Percentiles rank a stretch among this genome's conserved stretches.
phyloP scores from a whole-genome alignment of 2,329 filamentous ascomycete genomes.

The Elsinoe arachidis region DNA sequence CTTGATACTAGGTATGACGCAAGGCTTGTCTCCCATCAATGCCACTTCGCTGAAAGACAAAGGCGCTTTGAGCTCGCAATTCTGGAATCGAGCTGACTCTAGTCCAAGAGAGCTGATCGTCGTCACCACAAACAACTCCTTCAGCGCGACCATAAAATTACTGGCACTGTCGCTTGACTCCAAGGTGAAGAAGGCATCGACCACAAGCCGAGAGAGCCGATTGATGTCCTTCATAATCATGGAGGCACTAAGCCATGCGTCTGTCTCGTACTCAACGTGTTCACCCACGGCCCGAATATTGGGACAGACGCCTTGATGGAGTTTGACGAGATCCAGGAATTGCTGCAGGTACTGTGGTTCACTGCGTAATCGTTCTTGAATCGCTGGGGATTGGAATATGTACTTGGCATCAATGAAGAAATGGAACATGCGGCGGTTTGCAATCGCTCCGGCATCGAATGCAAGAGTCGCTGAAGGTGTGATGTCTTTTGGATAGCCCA shows the following conservation, averaged over 20 bases:
- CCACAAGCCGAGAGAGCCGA: slow-evolving; percentile 76
- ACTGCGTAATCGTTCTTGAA: slow-evolving; percentile 72
- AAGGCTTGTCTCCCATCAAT: slow-evolving; percentile 14
- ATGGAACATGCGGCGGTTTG: slow-evolving; percentile 91
- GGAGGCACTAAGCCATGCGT: slow-evolving; percentile 95
- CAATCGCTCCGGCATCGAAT: slow-evolving; percentile 89
- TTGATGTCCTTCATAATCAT: slow-evolving; percentile 94
- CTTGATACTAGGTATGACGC: slow-evolving; percentile 68
- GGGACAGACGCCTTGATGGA: slow-evolving; percentile 94
- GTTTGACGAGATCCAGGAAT: slow-evolving; percentile 88
- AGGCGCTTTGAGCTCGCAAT: slow-evolving; percentile 80
- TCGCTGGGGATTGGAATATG: slow-evolving; percentile 77
- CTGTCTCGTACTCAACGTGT: slow-evolving; percentile 96
- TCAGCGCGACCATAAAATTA: slow-evolving; percentile 46
- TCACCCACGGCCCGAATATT: slow-evolving; percentile 87
- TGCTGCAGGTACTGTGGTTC: slow-evolving; percentile 86
- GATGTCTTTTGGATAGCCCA: slow-evolving; percentile 85
- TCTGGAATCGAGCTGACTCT: slow-evolving; percentile 77
- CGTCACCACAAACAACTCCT: slow-evolving; percentile 68
- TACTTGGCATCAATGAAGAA: slow-evolving; percentile 95
- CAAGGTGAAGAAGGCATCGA: slow-evolving; percentile 60
- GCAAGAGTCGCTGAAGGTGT: slow-evolving; percentile 77
- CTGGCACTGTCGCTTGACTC: slow-evolving; percentile 30
- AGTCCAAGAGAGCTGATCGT: slow-evolving; percentile 81
- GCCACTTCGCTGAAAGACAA: slow-evolving; percentile 63